phyloP scores from a whole-genome alignment of 2,329 filamentous ascomycete genomes.

The Drechslerella coelobrocha region DNA sequence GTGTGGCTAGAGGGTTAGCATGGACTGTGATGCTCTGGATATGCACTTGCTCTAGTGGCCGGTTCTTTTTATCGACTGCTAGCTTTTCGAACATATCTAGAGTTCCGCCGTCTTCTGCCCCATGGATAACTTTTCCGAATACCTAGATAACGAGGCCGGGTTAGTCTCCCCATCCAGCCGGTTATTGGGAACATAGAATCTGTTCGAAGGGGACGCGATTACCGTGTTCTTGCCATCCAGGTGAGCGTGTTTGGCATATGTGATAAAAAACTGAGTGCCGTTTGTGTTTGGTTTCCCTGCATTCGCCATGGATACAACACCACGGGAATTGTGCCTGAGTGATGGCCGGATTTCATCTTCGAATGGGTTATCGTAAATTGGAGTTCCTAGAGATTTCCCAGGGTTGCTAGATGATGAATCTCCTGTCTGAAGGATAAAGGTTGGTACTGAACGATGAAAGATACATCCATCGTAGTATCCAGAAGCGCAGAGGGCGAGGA shows the following conservation, averaged over 20 bases:
- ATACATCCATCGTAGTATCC: conserved; percentile 76
- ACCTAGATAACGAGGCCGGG: too few species aligned
- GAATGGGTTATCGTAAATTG: conserved; percentile 76
- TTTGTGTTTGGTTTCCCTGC: conserved; percentile 73
- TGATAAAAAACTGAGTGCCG: conserved; percentile 81
- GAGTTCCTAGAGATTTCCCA: conserved; percentile 59
- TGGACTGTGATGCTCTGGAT: conserved; percentile 77
- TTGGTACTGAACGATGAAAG: conserved; percentile 80
- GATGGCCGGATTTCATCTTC: conserved; percentile 80
- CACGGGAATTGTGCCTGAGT: conserved; percentile 71
- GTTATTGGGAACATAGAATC: too few species aligned
- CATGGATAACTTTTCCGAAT: conserved; percentile 71
- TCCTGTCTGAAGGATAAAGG: conserved; percentile 82
- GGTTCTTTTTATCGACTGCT: conserved; percentile 77
- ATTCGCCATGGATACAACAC: conserved; percentile 79
- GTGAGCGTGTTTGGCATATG: conserved; percentile 78
- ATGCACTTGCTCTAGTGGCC: conserved; percentile 70
- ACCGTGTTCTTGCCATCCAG: conserved; percentile 84
- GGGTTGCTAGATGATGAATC: conserved; percentile 67
- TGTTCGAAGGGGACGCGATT: too few species aligned
- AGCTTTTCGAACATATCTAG: conserved; percentile 74
- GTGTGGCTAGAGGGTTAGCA: conserved; percentile 74
- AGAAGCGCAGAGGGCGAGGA: conserved; percentile 83
- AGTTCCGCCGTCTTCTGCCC: conserved; percentile 68
- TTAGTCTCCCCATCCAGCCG: too few species aligned